Evolutionary conservation across 2,329 filamentous ascomycete species (phyloP).

Genomic region (Calonectria hawksworthii): DNA sequence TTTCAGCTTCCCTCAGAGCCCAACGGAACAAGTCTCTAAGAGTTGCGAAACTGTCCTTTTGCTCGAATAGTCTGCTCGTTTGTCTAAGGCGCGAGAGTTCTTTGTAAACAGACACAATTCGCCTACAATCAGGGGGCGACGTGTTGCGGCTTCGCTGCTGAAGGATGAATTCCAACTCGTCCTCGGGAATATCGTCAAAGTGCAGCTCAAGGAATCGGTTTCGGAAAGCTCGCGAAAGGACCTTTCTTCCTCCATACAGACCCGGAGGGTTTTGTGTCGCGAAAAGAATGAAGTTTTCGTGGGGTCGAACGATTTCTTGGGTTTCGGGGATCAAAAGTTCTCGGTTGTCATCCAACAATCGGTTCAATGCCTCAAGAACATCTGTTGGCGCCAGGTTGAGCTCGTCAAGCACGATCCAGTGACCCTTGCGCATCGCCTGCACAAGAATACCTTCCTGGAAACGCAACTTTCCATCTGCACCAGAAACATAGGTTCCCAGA

Average conservation of each 20-base stretch:
- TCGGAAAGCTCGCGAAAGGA: conserved; percentile 92
- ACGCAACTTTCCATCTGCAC: conserved; percentile 83
- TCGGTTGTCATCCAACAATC: conserved; percentile 94
- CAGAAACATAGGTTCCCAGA: conserved; percentile 92
- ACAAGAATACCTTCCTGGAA: conserved; percentile 97
- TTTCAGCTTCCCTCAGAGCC: conserved; percentile 88
- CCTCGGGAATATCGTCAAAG: conserved; percentile 97
- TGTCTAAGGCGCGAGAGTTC: conserved; percentile 92
- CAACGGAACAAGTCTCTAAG: conserved; percentile 96
- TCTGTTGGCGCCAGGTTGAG: conserved; percentile 97
- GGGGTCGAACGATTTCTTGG: conserved; percentile 91
- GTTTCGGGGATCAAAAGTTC: conserved; percentile 97
- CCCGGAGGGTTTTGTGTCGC: conserved; percentile 98
- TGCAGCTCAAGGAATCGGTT: conserved; percentile 98
- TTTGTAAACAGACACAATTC: conserved; percentile 94
- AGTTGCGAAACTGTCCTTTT: conserved; percentile 97
- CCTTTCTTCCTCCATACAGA: conserved; percentile 94
- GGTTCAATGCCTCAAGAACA: conserved; percentile 95
- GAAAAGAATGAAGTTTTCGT: conserved; percentile 97
- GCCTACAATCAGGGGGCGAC: conserved; percentile 89
- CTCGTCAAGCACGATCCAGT: conserved; percentile 99
- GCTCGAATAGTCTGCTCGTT: conserved; percentile 92
- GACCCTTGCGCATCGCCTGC: conserved; percentile 89
- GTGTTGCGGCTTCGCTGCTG: conserved; percentile 88
- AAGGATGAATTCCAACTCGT: conserved; percentile 92